Base-by-base conservation (phyloP, 331 rosid genomes). In the Quercus phellos region DNA sequence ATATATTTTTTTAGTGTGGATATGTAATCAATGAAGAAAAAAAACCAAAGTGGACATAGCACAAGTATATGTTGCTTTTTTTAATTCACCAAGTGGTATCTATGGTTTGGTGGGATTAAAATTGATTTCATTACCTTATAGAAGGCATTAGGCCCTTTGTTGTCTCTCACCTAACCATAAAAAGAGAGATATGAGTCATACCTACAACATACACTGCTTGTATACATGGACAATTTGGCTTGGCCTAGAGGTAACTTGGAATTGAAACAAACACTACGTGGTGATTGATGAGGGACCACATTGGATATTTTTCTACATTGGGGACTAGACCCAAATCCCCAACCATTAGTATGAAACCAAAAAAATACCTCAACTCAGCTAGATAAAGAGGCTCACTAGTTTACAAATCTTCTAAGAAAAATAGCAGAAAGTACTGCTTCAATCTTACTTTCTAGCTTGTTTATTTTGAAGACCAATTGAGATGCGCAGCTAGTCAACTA, bases 281-380 rank as follows among this genome's bases (percentile, higher is more conserved):
- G 1, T 30, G 18, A 34, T 7, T 34, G 21, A 5, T n/a, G 81
- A 55, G 74, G 85, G 78, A 76, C 84, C 81, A 29, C 59, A 75
- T 29, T 64, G 30, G 43, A 26, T 68, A 35, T 42, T 72, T 22
- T 12, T 12, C 32, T 61, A 50, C 60, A 55, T 21, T 21, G 19
- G 60, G 19, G 9, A n/a, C 26, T 55, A 13, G 60, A 55, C 60
- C 26, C 11, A n/a, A 19, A 18, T 55, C 11, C n/a, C 16, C 24
- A 0, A n/a, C 60, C 26, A 18, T 55, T 55, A 55, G 7, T n/a
- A 18, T 17, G 59, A 55, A 55, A 5, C 60, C 2, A 26, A 26
- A 26, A 55, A 21, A 18, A 2, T 55, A n/a, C 60, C 26, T 55
- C 19, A n/a, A 55, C 24, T 55, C 24, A 55, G 9, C 60, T 55